Evolutionary conservation across 495 filamentous ascomycete species (phyloP).

Genomic region (Jackrogersella minutella): DNA sequence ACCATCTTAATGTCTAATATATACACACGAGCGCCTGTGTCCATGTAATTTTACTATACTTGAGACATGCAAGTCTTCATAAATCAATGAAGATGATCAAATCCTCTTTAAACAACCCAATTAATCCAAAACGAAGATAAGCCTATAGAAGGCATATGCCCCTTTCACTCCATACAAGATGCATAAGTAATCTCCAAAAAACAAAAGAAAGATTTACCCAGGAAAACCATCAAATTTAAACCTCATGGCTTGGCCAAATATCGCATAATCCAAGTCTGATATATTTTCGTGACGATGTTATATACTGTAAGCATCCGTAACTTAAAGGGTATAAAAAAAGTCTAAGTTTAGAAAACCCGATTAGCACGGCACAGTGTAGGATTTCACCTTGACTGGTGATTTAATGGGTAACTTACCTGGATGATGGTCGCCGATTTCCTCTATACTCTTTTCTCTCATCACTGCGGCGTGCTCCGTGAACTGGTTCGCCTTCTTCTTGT

Average conservation of each 20-base stretch:
- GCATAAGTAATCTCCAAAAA: neutral
- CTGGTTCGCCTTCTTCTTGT: constrained; percentile 33
- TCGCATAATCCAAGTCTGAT: neutral
- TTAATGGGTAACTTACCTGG: constrained; percentile 18
- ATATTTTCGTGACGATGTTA: neutral
- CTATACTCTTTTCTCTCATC: constrained; percentile 24
- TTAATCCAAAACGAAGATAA: neutral
- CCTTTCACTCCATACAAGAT: neutral
- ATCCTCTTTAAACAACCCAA: neutral
- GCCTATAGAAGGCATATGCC: neutral
- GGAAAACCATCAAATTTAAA: constrained; percentile 1
- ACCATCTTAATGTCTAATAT: neutral
- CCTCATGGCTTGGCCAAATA: neutral
- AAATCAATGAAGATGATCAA: neutral
- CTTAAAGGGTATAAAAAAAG: constrained; percentile 33
- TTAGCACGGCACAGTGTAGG: constrained; percentile 8
- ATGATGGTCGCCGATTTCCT: constrained; percentile 37
- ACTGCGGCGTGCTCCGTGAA: constrained; percentile 14
- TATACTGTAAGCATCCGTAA: neutral
- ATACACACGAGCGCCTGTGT: constrained; percentile 5
- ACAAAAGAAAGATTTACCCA: neutral
- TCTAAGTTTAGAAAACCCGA: neutral
- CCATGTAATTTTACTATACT: neutral
- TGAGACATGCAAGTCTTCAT: neutral
- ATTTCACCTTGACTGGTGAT: neutral